Conservation (phyloP, 495 filamentous ascomycete genomes). For the Podospora tetraspora region DNA sequence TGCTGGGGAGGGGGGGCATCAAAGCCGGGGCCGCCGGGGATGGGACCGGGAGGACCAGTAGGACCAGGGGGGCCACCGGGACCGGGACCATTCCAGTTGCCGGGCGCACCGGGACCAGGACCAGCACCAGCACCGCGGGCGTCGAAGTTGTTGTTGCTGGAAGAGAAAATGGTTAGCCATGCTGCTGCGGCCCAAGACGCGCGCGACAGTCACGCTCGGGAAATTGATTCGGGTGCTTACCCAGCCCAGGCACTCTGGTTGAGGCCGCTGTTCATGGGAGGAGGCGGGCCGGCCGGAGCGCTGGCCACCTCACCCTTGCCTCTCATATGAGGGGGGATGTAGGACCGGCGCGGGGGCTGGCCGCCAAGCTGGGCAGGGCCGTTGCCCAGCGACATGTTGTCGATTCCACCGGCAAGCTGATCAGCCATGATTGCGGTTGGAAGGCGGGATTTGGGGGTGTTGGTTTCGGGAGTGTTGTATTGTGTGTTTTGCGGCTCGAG, state of each 20-base stretch:
- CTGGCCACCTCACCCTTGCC: conserved; percentile 45
- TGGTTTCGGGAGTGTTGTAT: conserved; percentile 11
- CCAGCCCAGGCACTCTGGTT: conserved; percentile 61
- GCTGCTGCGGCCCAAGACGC: background rate
- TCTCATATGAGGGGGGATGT: conserved; percentile 95
- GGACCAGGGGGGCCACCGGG: background rate
- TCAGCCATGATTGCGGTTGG: conserved; percentile 69
- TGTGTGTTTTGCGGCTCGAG: conserved; percentile 7
- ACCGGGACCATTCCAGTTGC: conserved; percentile 1
- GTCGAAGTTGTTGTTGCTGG: conserved; percentile 41
- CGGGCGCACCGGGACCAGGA: background rate
- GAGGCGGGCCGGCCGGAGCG: conserved; percentile 28
- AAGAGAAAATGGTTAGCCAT: conserved; percentile 18
- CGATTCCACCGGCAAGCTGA: conserved; percentile 89
- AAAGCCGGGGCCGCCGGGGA: conserved; percentile 21
- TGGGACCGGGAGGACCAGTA: conserved; percentile 27
- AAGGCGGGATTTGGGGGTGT: background rate
- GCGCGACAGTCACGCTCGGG: background rate
- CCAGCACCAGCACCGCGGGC: conserved; percentile 26
- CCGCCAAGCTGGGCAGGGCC: conserved; percentile 54
- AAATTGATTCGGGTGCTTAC: conserved; percentile 36
- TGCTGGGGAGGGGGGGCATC: conserved; percentile 25
- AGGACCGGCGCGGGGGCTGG: conserved; percentile 59
- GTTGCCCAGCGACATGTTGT: conserved; percentile 62
- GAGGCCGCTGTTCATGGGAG: conserved; percentile 41